These are phyloP conservation scores for Colletotrichum sublineola DNA, from an alignment of 2,329 filamentous ascomycete species.

Conservation along the genomic window DNA sequence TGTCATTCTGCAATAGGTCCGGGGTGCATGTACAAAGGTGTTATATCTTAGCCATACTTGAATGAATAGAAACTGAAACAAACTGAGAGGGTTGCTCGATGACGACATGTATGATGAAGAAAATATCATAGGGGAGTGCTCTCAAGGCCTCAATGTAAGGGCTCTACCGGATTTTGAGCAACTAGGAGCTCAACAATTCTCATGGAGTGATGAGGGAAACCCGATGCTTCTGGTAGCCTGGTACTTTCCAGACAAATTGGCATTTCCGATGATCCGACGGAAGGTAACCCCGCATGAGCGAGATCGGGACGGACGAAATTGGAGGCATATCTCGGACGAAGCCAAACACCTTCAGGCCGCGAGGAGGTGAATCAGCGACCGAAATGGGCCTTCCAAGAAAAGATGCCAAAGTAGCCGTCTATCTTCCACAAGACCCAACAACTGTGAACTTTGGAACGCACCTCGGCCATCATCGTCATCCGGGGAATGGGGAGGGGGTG, in stretches of 20 bases:
- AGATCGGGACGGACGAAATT: background rate
- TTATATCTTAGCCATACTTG: conserved; percentile 18
- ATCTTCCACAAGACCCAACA: conserved; percentile 22
- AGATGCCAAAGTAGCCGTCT: background rate
- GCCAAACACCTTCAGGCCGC: background rate
- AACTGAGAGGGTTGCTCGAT: background rate
- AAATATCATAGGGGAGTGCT: background rate
- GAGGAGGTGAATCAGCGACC: background rate
- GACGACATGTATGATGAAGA: background rate
- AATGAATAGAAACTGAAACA: conserved; percentile 6
- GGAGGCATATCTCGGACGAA: background rate
- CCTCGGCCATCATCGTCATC: conserved; percentile 3
- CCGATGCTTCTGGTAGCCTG: background rate
- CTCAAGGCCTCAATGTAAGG: background rate
- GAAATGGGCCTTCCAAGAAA: background rate
- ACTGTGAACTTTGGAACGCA: conserved; percentile 24
- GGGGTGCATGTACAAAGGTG: conserved; percentile 35
- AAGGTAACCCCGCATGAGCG: background rate
- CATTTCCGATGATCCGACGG: background rate
- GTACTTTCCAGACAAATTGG: background rate
- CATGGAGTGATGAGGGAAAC: background rate
- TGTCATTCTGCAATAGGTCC: conserved; percentile 35
- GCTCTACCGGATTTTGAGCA: background rate
- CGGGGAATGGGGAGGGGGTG: conserved; percentile 7
- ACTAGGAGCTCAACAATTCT: conserved; percentile 23